Evolutionary conservation across 805 yeast species (phyloP).

Genomic region (Blastobotrys mokoenaii): DNA sequence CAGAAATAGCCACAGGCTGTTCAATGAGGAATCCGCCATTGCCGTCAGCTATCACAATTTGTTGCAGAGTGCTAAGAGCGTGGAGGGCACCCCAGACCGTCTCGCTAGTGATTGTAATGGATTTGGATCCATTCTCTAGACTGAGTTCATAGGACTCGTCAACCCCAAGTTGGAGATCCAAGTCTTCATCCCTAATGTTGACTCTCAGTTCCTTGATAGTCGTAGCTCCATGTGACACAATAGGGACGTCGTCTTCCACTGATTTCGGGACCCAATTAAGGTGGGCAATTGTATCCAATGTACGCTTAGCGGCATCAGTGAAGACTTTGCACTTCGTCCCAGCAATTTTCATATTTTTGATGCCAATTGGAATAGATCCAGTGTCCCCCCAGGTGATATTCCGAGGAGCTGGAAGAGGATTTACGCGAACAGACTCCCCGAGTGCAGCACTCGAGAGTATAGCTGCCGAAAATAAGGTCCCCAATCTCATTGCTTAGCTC

Average conservation of each 20-base stretch:
- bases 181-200: conserved; percentile 18
- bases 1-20: conserved; percentile 27
- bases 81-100: conserved; percentile 35
- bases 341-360: conserved; percentile 5
- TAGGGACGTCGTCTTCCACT: conserved; percentile 21
- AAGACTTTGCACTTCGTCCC: conserved; percentile 12
- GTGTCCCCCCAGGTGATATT: conserved; percentile 13
- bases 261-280: conserved; percentile 30
- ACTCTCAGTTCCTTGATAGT: conserved; percentile 5
- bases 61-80: conserved; percentile 32
- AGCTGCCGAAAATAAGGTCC: too few relatives aligned
- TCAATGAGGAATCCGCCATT: conserved; percentile 24
- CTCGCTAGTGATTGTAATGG: conserved; percentile 23
- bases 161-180: conserved; percentile 31
- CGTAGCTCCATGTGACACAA: not conserved
- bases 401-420: conserved; percentile 19
- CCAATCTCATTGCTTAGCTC: too few relatives aligned
- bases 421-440: too few relatives aligned
- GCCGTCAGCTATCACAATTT: conserved; percentile 27
- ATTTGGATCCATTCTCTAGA: conserved; percentile 8
- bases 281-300: conserved; percentile 16
- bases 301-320: conserved; percentile 24
- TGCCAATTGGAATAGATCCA: conserved; percentile 9
- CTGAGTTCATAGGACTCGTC: conserved; percentile 31
- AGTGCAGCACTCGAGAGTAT: too few relatives aligned